Evolutionary conservation across 2,329 filamentous ascomycete genomes (phyloP).

Genomic region (Sarocladiaceae sp.): DNA sequence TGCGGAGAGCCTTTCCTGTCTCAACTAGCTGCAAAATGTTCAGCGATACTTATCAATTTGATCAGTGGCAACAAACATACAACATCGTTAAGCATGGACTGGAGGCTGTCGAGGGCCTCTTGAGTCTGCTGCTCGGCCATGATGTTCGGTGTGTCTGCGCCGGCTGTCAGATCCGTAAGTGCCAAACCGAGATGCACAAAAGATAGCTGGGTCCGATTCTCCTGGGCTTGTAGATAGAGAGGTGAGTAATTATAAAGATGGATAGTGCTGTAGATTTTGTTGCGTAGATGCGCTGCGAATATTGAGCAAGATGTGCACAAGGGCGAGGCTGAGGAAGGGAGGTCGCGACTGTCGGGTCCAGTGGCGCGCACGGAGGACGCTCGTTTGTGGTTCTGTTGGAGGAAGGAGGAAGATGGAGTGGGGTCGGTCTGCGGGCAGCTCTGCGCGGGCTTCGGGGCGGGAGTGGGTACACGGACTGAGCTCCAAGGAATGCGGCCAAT

Average conservation of each 20-base stretch:
- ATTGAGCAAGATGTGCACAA: not conserved
- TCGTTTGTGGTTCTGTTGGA: not conserved
- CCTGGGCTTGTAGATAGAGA: no score
- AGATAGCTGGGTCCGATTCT: no score
- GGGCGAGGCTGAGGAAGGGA: not conserved
- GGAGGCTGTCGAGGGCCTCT: constrained; percentile 43
- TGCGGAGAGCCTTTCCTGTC: constrained; percentile 52
- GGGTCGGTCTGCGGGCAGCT: not conserved
- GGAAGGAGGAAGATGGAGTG: not conserved
- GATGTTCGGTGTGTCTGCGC: not conserved
- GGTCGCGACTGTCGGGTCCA: not conserved
- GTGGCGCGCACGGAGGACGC: not conserved
- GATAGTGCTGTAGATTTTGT: not conserved
- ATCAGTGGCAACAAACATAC: constrained; percentile 34
- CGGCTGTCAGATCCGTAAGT: not conserved
- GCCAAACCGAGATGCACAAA: not conserved
- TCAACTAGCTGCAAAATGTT: constrained; percentile 45
- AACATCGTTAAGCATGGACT: constrained; percentile 50
- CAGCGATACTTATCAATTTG: constrained; percentile 9
- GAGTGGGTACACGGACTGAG: constrained; percentile 1
- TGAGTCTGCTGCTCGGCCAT: constrained; percentile 30
- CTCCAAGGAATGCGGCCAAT: not conserved
- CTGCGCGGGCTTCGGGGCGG: not conserved
- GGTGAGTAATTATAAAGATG: not conserved
- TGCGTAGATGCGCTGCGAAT: no score